phyloP scores from a whole-genome alignment of 2,329 filamentous ascomycete genomes.

The Pseudovirgaria hyperparasitica region DNA sequence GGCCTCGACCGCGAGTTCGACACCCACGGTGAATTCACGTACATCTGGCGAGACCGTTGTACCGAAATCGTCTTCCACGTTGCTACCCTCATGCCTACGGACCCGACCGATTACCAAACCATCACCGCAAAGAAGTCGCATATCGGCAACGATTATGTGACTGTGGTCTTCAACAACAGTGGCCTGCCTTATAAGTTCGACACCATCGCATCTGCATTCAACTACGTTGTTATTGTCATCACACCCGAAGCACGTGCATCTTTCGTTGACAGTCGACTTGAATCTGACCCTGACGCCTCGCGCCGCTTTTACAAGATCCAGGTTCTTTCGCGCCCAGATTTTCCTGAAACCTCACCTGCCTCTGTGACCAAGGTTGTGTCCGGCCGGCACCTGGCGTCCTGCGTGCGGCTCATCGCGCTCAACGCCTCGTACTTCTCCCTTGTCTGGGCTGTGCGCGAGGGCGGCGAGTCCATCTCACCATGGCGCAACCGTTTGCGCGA shows the following conservation, averaged over 20 bases:
- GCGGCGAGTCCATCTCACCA: constrained; percentile 72
- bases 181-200: constrained; percentile 80
- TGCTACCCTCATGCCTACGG: constrained; percentile 92
- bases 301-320: constrained; percentile 73
- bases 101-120: constrained; percentile 62
- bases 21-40: constrained; percentile 74
- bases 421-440: constrained; percentile 89
- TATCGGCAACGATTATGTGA: constrained; percentile 95
- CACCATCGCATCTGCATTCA: constrained; percentile 89
- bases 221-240: constrained; percentile 94
- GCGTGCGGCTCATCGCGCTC: constrained; percentile 77
- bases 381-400: constrained; percentile 65
- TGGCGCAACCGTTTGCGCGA: constrained; percentile 81
- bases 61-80: constrained; percentile 95
- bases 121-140: constrained; percentile 76
- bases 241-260: constrained; percentile 71
- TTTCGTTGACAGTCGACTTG: constrained; percentile 46
- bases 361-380: constrained; percentile 83
- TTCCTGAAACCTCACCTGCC: constrained; percentile 84
- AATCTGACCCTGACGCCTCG: constrained; percentile 28
- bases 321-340: constrained; percentile 75
- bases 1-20: constrained; percentile 70
- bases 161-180: constrained; percentile 95
- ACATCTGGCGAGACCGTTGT: constrained; percentile 89
- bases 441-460: constrained; percentile 71